These are phyloP conservation scores for Diaporthe citri DNA, from an alignment of 2,329 filamentous ascomycete species.

Conservation along the genomic window DNA sequence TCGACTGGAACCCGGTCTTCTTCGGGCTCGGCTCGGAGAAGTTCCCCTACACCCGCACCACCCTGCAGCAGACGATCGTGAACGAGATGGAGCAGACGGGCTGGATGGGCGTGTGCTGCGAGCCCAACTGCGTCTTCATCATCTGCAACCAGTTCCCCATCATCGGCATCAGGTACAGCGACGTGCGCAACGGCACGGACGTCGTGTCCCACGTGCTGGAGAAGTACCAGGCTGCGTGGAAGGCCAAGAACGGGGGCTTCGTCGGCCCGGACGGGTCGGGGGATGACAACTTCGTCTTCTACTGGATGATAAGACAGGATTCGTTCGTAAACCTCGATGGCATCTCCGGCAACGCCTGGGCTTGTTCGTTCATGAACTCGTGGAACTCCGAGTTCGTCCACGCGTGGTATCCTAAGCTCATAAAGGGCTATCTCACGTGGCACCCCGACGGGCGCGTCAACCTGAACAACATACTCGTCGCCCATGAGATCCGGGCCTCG, in stretches of 20 bases:
- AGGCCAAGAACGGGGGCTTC: conserved; percentile 47
- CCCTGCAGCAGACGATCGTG: conserved; percentile 51
- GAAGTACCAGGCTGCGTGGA: conserved; percentile 53
- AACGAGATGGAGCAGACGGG: conserved; percentile 53
- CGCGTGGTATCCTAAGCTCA: conserved; percentile 43
- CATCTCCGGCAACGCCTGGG: conserved; percentile 14
- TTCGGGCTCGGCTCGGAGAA: conserved; percentile 53
- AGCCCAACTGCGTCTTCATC: conserved; percentile 55
- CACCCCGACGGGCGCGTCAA: conserved; percentile 40
- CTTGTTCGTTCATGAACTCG: conserved; percentile 51
- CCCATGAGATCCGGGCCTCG: conserved; percentile 43
- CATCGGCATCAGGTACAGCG: conserved; percentile 54
- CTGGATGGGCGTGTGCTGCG: conserved; percentile 58
- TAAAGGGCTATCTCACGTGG: conserved; percentile 47
- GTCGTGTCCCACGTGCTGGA: conserved; percentile 48
- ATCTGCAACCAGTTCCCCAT: conserved; percentile 60
- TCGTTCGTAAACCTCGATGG: conserved; percentile 36
- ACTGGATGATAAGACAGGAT: conserved; percentile 46
- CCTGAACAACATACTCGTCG: conserved; percentile 46
- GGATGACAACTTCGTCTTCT: conserved; percentile 45
- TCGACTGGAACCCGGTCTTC: conserved; percentile 55
- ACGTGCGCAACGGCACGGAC: conserved; percentile 50
- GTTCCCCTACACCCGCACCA: conserved; percentile 49
- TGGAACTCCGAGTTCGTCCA: conserved; percentile 52
- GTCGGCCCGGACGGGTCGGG: conserved; percentile 30